phyloP scores from a whole-genome alignment of 768 basidiomycete genomes.

The Rhizopogon rudus region DNA sequence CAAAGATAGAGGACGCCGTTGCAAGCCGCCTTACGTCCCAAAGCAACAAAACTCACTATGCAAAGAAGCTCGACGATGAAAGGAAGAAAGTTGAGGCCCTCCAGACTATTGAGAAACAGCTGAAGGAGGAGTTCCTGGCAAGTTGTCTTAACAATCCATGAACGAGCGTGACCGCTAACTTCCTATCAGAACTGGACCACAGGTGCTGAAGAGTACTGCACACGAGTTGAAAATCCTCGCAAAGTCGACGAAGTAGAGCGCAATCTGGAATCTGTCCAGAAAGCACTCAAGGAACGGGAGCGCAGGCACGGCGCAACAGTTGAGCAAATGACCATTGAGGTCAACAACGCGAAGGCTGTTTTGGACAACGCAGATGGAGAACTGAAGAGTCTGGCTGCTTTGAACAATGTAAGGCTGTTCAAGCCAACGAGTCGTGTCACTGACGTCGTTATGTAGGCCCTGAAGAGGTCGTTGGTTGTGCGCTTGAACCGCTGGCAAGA shows the following conservation, averaged over 20 bases:
- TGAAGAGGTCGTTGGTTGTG: slow-evolving; percentile 57
- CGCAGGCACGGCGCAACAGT: slow-evolving; percentile 73
- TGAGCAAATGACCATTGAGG: slow-evolving; percentile 69
- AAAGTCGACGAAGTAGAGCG: slow-evolving; percentile 51
- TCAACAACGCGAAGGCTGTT: slow-evolving; percentile 58
- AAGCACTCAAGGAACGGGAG: slow-evolving; percentile 63
- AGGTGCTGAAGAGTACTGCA: slow-evolving; percentile 60
- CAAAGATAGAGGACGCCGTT: slow-evolving; percentile 44
- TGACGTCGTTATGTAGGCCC: slow-evolving; percentile 40
- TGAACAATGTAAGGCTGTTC: slow-evolving; percentile 54
- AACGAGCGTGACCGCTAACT: neutral
- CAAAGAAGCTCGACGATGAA: slow-evolving; percentile 49
- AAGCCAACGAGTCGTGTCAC: neutral
- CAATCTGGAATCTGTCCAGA: slow-evolving; percentile 56
- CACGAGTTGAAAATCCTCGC: slow-evolving; percentile 52
- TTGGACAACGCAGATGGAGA: slow-evolving; percentile 58
- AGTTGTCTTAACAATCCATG: slow-evolving; percentile 9
- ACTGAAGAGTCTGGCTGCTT: slow-evolving; percentile 52
- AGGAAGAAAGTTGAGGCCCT: slow-evolving; percentile 37
- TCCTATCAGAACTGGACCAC: slow-evolving; percentile 54
- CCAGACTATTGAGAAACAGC: slow-evolving; percentile 40
- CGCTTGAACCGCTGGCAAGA: slow-evolving; percentile 80
- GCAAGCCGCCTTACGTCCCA: slow-evolving; percentile 47
- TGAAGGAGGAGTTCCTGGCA: slow-evolving; percentile 64
- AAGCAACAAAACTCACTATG: slow-evolving; percentile 41